Percentiles rank a stretch among this genome's conserved stretches.
These are phyloP conservation scores for Persicaria tinctoria DNA, from an alignment of 148 eudicot species.

Conservation along the genomic window DNA sequence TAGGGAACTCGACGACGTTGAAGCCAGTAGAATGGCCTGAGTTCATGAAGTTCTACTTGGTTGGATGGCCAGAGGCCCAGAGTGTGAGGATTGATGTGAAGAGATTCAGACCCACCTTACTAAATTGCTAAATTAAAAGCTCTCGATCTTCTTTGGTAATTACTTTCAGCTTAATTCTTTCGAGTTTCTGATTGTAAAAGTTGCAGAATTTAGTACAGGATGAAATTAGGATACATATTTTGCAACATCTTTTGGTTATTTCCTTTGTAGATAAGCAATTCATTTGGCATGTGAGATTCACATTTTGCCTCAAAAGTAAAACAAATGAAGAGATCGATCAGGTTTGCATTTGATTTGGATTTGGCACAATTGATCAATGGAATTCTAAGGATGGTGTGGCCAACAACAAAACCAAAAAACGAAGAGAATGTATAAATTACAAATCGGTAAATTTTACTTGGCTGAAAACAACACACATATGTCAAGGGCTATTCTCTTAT, in stretches of 20 bases:
- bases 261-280: not conserved
- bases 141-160: not conserved
- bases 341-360: not conserved
- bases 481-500: too few species aligned
- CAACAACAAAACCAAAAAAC: too few species aligned
- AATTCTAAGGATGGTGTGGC: too few species aligned
- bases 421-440: too few species aligned
- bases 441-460: too few species aligned
- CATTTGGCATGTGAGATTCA: not conserved
- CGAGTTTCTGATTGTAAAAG: not conserved
- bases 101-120: slow-evolving; percentile 3
- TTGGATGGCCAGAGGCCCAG: slow-evolving; percentile 4
- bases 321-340: not conserved
- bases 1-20: not conserved
- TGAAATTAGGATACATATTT: not conserved
- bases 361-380: not conserved
- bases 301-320: not conserved
- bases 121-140: not conserved
- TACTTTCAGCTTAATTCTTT: not conserved
- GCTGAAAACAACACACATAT: too few species aligned
- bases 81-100: slow-evolving; percentile 11
- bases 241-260: not conserved
- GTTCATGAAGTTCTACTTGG: slow-evolving; percentile 4
- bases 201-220: too few species aligned
- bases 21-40: not conserved